A percentile compares a stretch with the other conserved stretches of the same genome.
Conservation (phyloP, 768 basidiomycete genomes). For the Hygrophorus russula region DNA sequence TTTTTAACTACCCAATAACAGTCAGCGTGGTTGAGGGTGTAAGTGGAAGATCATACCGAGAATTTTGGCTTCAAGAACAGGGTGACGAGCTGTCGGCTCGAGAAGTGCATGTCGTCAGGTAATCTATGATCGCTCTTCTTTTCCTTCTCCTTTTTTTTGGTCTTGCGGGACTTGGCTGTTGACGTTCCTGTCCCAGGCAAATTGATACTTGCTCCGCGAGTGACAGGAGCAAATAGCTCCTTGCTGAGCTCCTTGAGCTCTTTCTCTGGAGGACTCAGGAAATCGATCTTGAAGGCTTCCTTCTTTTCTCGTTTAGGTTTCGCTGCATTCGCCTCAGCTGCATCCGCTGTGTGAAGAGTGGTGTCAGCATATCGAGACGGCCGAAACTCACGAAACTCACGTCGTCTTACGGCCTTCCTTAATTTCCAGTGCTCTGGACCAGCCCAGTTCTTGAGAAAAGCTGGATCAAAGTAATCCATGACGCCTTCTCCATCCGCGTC, state of each 20-base stretch:
- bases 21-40: conserved; percentile 4
- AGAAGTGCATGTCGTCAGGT: conserved; percentile 98
- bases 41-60: conserved; percentile 43
- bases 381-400: conserved; percentile 29
- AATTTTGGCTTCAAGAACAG: conserved; percentile 96
- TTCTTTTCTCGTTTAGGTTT: conserved; percentile 61
- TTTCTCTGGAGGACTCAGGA: conserved; percentile 48
- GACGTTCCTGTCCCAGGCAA: conserved; percentile 43
- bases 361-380: conserved; percentile 5
- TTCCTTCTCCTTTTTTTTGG: conserved; percentile 44
- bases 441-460: conserved; percentile 90
- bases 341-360: conserved; percentile 19
- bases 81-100: conserved; percentile 78
- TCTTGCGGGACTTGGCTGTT: conserved; percentile 27
- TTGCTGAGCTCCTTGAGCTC: conserved; percentile 50
- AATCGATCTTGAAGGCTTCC: conserved; percentile 77
- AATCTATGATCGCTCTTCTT: conserved; percentile 62
- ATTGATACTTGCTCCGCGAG: conserved; percentile 59
- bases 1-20: conserved; percentile 51
- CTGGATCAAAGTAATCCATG: conserved; percentile 87
- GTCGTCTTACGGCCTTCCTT: conserved; percentile 64
- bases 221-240: conserved; percentile 69
- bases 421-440: conserved; percentile 99
- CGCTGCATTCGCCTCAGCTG: conserved; percentile 32
- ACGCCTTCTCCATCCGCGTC: conserved; percentile 44